Conservation (phyloP, 176 grass and related monocot genomes). For the Microstegium vimineum region DNA sequence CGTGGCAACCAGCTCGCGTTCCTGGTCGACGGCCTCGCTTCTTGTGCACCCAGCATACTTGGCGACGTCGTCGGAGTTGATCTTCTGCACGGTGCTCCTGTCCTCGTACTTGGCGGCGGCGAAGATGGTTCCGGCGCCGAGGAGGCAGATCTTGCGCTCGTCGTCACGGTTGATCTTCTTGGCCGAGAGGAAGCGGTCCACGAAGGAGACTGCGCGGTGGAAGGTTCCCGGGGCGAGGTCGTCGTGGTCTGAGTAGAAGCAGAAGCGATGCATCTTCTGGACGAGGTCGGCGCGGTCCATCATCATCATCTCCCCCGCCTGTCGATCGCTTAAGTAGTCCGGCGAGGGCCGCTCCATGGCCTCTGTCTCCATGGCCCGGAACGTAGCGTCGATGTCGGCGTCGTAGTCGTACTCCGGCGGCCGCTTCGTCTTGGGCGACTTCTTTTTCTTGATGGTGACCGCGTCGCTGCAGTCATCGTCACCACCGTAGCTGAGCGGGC, state of each 20-base stretch:
- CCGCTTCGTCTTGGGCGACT: background rate
- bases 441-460: background rate
- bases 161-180: background rate
- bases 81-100: background rate
- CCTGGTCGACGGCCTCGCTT: background rate
- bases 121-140: background rate
- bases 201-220: constrained; percentile 16
- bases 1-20: background rate
- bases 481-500: background rate
- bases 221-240: background rate
- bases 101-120: background rate
- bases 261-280: background rate
- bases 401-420: background rate
- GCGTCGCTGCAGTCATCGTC: background rate
- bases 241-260: too few relatives aligned
- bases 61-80: background rate
- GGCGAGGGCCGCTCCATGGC: background rate
- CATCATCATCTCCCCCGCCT: background rate
- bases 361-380: background rate
- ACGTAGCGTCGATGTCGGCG: background rate
- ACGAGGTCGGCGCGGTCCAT: background rate
- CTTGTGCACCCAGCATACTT: background rate
- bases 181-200: background rate
- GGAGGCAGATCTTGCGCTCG: background rate
- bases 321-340: background rate